phyloP scores from a whole-genome alignment of 2,329 filamentous ascomycete species.

The Ceratocystis eucalypticola region DNA sequence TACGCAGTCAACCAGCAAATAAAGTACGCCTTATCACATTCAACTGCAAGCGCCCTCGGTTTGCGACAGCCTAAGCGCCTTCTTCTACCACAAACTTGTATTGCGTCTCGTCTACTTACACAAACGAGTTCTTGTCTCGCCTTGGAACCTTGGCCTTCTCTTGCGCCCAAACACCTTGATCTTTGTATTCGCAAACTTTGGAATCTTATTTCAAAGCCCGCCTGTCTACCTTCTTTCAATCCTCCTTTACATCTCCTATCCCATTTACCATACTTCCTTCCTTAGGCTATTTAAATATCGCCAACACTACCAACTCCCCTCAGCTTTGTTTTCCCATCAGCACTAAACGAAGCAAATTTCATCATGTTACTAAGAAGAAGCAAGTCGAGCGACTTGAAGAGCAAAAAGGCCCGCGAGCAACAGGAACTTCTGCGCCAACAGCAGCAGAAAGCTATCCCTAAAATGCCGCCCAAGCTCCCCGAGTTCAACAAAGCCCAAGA shows the following conservation, averaged over 20 bases:
- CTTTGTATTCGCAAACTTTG: background rate
- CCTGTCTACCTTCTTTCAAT: background rate
- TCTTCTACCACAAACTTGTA: slow-evolving; percentile 1
- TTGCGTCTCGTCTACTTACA: background rate
- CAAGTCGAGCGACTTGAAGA: slow-evolving; percentile 53
- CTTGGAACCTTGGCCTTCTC: too few relatives aligned
- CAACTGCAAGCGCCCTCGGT: slow-evolving; percentile 6
- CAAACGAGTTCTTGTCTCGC: background rate
- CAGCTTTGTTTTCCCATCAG: background rate
- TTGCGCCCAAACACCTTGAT: background rate
- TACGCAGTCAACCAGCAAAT: background rate
- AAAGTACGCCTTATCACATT: background rate
- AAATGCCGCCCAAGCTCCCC: slow-evolving; percentile 38
- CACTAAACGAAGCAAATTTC: slow-evolving; percentile 27
- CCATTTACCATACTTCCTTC: too few relatives aligned
- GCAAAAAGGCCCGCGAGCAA: slow-evolving; percentile 48
- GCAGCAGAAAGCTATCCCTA: slow-evolving; percentile 34
- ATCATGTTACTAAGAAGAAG: slow-evolving; percentile 51
- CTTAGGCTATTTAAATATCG: background rate
- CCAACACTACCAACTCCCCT: background rate
- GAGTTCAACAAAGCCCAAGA: slow-evolving; percentile 38
- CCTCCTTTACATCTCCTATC: background rate
- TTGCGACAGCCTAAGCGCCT: slow-evolving; percentile 6
- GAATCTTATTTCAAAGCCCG: background rate
- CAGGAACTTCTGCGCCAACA: slow-evolving; percentile 37